Conservation (phyloP, 2,329 filamentous ascomycete genomes). For the Pseudohalonectria lignicola region DNA sequence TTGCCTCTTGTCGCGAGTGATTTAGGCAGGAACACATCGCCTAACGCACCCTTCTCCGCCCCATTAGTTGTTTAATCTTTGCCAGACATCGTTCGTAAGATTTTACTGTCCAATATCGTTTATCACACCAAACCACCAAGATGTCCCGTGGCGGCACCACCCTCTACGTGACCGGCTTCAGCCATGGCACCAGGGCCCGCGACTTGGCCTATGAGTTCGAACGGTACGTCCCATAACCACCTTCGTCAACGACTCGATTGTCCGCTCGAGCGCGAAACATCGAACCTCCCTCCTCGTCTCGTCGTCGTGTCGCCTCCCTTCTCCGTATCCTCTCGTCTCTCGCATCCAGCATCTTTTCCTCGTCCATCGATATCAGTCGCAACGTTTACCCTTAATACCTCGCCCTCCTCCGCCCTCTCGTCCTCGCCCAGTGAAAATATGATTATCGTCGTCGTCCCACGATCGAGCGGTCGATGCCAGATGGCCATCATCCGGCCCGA, state of each 20-base stretch:
- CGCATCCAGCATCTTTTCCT: constrained; percentile 1
- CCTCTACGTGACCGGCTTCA: constrained; percentile 98
- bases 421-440: constrained; percentile 8
- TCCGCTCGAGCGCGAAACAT: constrained; percentile 23
- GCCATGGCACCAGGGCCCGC: constrained; percentile 95
- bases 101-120: no score
- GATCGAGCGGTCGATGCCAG: constrained; percentile 31
- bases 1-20: no score
- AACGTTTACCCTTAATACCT: constrained; percentile 6
- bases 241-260: constrained; percentile 36
- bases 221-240: constrained; percentile 73
- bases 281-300: constrained; percentile 10
- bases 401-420: constrained; percentile 5
- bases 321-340: constrained; percentile 4
- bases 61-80: no score
- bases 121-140: constrained; percentile 19
- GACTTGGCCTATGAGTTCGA: constrained; percentile 99
- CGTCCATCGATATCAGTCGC: neutral
- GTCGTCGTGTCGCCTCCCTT: constrained; percentile 1
- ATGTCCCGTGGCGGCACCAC: constrained; percentile 94
- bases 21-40: no score
- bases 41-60: no score
- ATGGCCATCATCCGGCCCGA: constrained; percentile 1
- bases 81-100: no score
- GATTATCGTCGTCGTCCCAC: constrained; percentile 17